phyloP scores from a whole-genome alignment of 2,329 filamentous ascomycete species.

The Diplocarpon mali region DNA sequence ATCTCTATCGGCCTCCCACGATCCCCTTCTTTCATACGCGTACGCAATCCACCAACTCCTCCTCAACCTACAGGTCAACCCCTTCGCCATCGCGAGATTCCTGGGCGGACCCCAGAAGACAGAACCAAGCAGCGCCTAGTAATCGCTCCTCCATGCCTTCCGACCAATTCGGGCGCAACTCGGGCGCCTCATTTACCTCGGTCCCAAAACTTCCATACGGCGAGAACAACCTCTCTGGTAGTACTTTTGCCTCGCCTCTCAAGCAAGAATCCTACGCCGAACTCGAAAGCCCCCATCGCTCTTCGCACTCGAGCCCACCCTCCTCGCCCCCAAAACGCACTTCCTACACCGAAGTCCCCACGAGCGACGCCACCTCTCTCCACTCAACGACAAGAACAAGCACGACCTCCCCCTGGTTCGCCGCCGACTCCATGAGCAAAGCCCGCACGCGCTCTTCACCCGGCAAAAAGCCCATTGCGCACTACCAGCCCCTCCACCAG shows the following conservation, averaged over 20 bases:
- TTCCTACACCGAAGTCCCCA: slow-evolving; percentile 38
- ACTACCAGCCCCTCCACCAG: slow-evolving; percentile 27
- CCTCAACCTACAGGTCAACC: slow-evolving; percentile 40
- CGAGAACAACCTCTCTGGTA: neutral
- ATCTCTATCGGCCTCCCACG: slow-evolving; percentile 38
- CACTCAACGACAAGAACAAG: slow-evolving; percentile 4
- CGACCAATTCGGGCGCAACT: slow-evolving; percentile 38
- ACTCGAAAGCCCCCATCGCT: neutral
- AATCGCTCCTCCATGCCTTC: slow-evolving; percentile 33
- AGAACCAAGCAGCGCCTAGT: slow-evolving; percentile 41
- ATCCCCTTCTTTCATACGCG: slow-evolving; percentile 78
- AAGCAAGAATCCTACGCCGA: neutral
- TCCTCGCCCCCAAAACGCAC: slow-evolving; percentile 27
- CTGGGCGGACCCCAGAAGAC: slow-evolving; percentile 40
- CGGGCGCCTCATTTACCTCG: slow-evolving; percentile 21
- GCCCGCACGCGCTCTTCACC: slow-evolving; percentile 19
- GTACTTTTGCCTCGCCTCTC: neutral
- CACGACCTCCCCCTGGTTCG: slow-evolving; percentile 17
- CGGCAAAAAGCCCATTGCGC: slow-evolving; percentile 1
- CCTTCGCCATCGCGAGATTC: slow-evolving; percentile 42
- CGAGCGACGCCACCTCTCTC: slow-evolving; percentile 4
- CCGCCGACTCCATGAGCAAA: slow-evolving; percentile 24
- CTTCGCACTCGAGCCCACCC: slow-evolving; percentile 24
- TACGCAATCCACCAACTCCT: slow-evolving; percentile 46
- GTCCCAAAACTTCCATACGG: slow-evolving; percentile 11